These are phyloP conservation scores for Fusarium mangiferae DNA, from an alignment of 2,329 filamentous ascomycete genomes.

Conservation along the genomic window DNA sequence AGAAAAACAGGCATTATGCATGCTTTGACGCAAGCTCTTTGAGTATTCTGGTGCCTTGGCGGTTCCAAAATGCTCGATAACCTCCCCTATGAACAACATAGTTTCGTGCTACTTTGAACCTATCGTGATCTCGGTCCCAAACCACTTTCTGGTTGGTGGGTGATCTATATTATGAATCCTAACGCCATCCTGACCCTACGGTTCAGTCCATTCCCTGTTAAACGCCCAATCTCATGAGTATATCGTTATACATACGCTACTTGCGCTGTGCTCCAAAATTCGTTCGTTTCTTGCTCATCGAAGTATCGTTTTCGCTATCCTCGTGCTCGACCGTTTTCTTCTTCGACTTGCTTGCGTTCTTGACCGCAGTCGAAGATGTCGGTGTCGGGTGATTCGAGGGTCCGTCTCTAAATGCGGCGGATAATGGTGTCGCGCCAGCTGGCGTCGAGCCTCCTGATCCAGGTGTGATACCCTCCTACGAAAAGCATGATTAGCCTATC, in stretches of 20 bases:
- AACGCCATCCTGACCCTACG: constrained; percentile 18
- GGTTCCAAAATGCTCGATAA: neutral
- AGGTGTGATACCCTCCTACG: constrained; percentile 41
- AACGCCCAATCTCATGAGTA: constrained; percentile 9
- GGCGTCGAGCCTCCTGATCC: constrained; percentile 53
- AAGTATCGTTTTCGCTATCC: constrained; percentile 69
- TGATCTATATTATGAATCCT: neutral
- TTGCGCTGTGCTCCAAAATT: constrained; percentile 67
- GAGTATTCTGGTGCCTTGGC: neutral
- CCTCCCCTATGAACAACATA: neutral
- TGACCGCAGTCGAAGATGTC: constrained; percentile 61
- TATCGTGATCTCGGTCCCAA: neutral
- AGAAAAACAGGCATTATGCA: neutral
- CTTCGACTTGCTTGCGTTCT: constrained; percentile 61
- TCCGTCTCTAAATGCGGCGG: constrained; percentile 62
- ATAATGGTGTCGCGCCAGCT: constrained; percentile 57
- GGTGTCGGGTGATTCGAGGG: constrained; percentile 66
- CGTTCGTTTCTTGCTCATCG: constrained; percentile 64
- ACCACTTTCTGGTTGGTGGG: neutral
- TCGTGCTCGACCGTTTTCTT: constrained; percentile 59
- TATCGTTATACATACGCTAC: constrained; percentile 38
- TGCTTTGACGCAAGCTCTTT: neutral
- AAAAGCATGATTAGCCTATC: neutral
- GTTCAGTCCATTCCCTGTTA: neutral
- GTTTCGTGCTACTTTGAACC: neutral